These are phyloP conservation scores for Cyamopsis tetragonoloba DNA, from an alignment of 306 rosid species.

Conservation along the genomic window DNA sequence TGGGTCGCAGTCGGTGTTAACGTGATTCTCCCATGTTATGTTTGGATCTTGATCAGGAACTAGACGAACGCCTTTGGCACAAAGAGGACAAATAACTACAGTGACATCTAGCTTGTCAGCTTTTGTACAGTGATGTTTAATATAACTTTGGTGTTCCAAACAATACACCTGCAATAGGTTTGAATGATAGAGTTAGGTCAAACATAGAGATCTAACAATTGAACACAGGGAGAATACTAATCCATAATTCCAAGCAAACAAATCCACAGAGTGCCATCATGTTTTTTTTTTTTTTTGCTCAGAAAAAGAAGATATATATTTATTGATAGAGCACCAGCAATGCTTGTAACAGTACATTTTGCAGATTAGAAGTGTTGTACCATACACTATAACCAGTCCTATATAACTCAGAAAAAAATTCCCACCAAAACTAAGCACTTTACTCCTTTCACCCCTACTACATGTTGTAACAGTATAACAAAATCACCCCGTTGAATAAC, in stretches of 20 bases:
- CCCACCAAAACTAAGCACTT: no score
- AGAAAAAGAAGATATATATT: no score
- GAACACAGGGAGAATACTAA: background rate
- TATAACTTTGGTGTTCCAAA: constrained; percentile 68
- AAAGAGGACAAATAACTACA: constrained; percentile 72
- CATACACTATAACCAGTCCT: no score
- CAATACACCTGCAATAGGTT: constrained; percentile 52
- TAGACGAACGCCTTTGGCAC: constrained; percentile 70
- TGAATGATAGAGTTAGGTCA: background rate
- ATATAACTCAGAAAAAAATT: no score
- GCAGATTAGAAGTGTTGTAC: no score
- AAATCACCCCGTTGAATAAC: no score
- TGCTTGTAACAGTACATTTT: no score
- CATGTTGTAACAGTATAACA: no score
- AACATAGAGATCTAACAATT: background rate
- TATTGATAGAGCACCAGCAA: no score
- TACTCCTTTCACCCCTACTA: no score
- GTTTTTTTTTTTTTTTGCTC: no score
- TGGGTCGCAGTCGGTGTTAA: constrained; percentile 74
- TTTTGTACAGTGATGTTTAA: constrained; percentile 57
- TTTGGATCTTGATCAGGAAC: constrained; percentile 70
- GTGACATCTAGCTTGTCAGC: constrained; percentile 54
- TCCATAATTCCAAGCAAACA: background rate
- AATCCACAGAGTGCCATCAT: no score
- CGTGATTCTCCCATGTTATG: constrained; percentile 73